Evolutionary conservation across 192 early-diverging fungal genomes (phyloP), one percentile per base, ranked within the genome.

Genomic region (Lobulomyces angularis): DNA sequence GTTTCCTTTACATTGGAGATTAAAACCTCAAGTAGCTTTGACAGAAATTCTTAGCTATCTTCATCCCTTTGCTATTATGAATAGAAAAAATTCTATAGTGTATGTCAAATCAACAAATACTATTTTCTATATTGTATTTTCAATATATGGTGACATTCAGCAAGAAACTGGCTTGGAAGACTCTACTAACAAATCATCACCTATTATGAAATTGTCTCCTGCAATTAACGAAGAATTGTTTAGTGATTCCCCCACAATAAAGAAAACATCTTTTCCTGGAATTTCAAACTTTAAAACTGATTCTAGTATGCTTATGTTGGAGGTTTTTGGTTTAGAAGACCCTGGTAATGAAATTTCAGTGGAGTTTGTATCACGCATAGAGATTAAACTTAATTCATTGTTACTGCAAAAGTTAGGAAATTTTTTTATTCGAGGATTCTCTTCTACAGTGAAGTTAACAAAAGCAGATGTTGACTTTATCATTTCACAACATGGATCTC

Each of bases 391-490:
- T 6, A 74, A 61, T 27, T 50, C 56, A 1, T 59, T 76, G 8
- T 78, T 72, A 74, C 80, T 3, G 70, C 82, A 27, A 54, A 51
- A 14, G 72, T 75, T 6, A 63, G 86, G 2, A 62, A 65, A 11
- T 66, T 68, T 20, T 80, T 75, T 28, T 58, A 87, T 12, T 69
- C 74, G 9, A 62, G 86, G 26, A 89, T 84, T 48, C 55, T 71
- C n/a, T n/a, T n/a, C n/a, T 25, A 66, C 66, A 0, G 50, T 71
- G 7, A 82, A 77, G 38, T 54, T 84, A 1, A 73, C 79, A 3
- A 62, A 51, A 8, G 69, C 77, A 8, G 86, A 89, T 58, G 63
- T 83, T 12, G 83, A 85, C 24, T 86, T 89, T 44, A 80, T 85
- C 38, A 48, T 87, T 0, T n/a, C n/a, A n/a, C n/a, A n/a, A n/a